Conservation (phyloP, 2,329 filamentous ascomycete species). For the Dothideomycetidae sp. region DNA sequence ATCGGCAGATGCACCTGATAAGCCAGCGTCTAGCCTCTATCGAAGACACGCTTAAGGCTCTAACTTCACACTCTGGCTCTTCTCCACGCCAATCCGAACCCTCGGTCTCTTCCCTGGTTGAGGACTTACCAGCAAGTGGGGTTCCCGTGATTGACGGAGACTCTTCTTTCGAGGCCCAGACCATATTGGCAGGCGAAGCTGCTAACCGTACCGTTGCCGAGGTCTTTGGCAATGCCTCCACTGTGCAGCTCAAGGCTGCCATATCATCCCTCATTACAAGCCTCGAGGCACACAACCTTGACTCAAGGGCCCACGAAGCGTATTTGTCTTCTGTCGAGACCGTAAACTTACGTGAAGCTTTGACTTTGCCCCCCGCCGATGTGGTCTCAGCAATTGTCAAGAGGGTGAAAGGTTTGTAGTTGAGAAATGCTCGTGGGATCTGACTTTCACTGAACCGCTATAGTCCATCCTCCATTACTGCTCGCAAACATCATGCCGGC, state of each 20-base stretch:
- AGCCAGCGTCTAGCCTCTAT: constrained; percentile 9
- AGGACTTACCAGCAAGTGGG: constrained; percentile 3
- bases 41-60: constrained; percentile 8
- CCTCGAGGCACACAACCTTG: constrained; percentile 9
- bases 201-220: constrained; percentile 9
- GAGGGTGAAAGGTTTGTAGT: constrained; percentile 7
- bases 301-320: constrained; percentile 9
- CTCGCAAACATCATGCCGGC: constrained; percentile 7
- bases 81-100: neutral
- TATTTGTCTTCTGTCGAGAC: constrained; percentile 6
- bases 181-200: constrained; percentile 8
- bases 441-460: neutral
- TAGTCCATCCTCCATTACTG: constrained; percentile 9
- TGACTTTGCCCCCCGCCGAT: constrained; percentile 8
- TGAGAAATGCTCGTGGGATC: neutral
- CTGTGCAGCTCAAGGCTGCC: constrained; percentile 5
- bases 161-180: constrained; percentile 9
- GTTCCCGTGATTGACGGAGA: constrained; percentile 9
- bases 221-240: constrained; percentile 7
- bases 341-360: constrained; percentile 1
- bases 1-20: constrained; percentile 10
- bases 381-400: constrained; percentile 9
- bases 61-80: neutral
- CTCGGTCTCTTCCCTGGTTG: neutral
- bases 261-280: constrained; percentile 8